Conservation (phyloP, 371 early-diverging fungal genomes). For the Capniomyces stellatus region DNA sequence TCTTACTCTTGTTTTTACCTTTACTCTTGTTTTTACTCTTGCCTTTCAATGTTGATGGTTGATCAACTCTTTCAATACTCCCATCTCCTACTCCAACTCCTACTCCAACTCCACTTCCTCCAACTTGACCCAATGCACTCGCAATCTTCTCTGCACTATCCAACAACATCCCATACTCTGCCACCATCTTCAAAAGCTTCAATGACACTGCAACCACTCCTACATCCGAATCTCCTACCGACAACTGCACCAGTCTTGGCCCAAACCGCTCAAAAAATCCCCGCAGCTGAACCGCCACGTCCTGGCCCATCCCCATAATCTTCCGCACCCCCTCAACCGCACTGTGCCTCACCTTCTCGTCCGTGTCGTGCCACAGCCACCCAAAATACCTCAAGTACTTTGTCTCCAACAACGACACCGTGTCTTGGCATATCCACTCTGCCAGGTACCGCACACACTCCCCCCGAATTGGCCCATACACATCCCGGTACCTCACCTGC, state of each 20-base stretch:
- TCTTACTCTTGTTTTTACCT: neutral
- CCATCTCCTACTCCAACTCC: too few relatives aligned
- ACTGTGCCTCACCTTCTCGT: slow-evolving; percentile 22
- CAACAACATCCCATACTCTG: slow-evolving; percentile 27
- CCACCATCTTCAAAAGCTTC: slow-evolving; percentile 29
- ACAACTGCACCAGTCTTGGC: slow-evolving; percentile 63
- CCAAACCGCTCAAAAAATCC: slow-evolving; percentile 56
- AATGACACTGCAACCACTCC: slow-evolving; percentile 46
- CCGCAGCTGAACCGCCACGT: slow-evolving; percentile 29
- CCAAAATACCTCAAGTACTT: slow-evolving; percentile 62
- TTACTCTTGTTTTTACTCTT: slow-evolving; percentile 12
- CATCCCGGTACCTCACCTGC: slow-evolving; percentile 76
- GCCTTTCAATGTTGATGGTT: slow-evolving; percentile 7
- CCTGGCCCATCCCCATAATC: slow-evolving; percentile 13
- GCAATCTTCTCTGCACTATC: slow-evolving; percentile 18
- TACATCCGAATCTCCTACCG: slow-evolving; percentile 50
- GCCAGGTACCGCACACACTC: slow-evolving; percentile 69
- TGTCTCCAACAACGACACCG: slow-evolving; percentile 49
- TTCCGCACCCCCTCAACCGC: slow-evolving; percentile 13
- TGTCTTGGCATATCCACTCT: slow-evolving; percentile 48
- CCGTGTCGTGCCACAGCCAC: slow-evolving; percentile 71
- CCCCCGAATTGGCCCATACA: slow-evolving; percentile 58
- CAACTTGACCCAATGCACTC: slow-evolving; percentile 8
- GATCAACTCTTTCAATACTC: too few relatives aligned
- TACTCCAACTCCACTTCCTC: too few relatives aligned